A percentile compares a stretch with the other conserved stretches of the same genome.
Conservation (phyloP, 495 filamentous ascomycete genomes). For the Xylaria sp. region DNA sequence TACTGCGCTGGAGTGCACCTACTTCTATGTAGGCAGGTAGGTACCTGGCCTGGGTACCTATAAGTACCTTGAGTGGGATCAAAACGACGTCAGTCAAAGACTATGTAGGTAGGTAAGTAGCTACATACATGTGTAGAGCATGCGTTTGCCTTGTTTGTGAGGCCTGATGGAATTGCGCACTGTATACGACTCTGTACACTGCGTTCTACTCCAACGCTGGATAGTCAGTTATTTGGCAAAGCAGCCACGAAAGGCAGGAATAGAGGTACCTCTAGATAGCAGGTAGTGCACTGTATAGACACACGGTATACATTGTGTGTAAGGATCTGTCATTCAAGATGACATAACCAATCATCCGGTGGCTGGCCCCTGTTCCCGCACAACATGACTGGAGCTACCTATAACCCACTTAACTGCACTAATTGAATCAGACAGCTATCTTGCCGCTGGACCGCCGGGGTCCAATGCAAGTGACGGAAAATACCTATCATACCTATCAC, state of each 20-base stretch:
- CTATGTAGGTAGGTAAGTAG: no score
- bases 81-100: conserved; percentile 12
- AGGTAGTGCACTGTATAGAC: background rate
- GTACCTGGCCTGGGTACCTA: no score
- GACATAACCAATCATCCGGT: conserved; percentile 9
- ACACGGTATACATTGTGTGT: no score
- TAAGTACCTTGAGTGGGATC: background rate
- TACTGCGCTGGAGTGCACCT: background rate
- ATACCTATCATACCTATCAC: no score
- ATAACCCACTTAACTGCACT: background rate
- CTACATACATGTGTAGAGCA: no score
- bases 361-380: background rate
- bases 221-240: background rate
- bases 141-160: background rate
- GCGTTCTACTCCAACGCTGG: background rate
- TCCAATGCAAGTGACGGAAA: conserved; percentile 7
- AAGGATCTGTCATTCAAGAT: background rate
- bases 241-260: background rate
- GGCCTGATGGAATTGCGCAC: background rate
- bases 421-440: no score
- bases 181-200: background rate
- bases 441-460: no score
- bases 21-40: background rate
- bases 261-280: background rate
- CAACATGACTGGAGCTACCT: no score